A percentile compares a stretch with the other conserved stretches of the same genome.
These are phyloP conservation scores for Boletus barrowsii DNA, from an alignment of 768 basidiomycete genomes.

Conservation along the genomic window DNA sequence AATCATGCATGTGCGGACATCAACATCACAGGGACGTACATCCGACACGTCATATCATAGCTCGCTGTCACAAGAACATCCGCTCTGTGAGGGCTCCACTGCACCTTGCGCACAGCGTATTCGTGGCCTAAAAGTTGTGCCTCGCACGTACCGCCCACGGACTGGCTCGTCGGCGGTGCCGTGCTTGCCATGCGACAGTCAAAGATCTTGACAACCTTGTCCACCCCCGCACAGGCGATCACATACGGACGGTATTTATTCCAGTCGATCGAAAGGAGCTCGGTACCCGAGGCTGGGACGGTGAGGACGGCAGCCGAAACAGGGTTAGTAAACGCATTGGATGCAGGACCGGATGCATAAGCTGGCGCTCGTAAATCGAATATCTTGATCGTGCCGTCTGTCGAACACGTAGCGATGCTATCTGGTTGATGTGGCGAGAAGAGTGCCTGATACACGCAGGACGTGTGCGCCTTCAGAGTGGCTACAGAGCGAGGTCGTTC, in stretches of 20 bases:
- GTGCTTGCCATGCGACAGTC: conserved; percentile 82
- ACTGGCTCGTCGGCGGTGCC: conserved; percentile 42
- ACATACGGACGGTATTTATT: conserved; percentile 85
- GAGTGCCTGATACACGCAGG: conserved; percentile 85
- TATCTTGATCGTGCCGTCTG: conserved; percentile 80
- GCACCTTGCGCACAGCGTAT: conserved; percentile 84
- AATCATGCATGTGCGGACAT: neutral
- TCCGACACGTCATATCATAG: conserved; percentile 94
- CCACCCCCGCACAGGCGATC: conserved; percentile 77
- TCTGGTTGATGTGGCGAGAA: conserved; percentile 93
- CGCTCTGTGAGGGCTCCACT: conserved; percentile 81
- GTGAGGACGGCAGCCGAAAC: conserved; percentile 71
- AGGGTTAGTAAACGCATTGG: conserved; percentile 62
- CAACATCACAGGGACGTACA: conserved; percentile 51
- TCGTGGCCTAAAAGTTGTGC: conserved; percentile 77
- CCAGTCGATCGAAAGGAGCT: conserved; percentile 85
- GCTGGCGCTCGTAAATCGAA: conserved; percentile 74
- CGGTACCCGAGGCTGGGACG: conserved; percentile 72
- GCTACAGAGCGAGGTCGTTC: conserved; percentile 73
- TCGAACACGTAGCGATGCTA: conserved; percentile 76
- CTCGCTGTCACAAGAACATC: conserved; percentile 69
- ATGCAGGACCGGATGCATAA: conserved; percentile 48
- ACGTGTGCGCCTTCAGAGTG: conserved; percentile 79
- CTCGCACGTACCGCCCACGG: conserved; percentile 73
- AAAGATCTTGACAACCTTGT: conserved; percentile 75